Evolutionary conservation across 176 grass and related monocot genomes (phyloP).

Genomic region (Lolium perenne): DNA sequence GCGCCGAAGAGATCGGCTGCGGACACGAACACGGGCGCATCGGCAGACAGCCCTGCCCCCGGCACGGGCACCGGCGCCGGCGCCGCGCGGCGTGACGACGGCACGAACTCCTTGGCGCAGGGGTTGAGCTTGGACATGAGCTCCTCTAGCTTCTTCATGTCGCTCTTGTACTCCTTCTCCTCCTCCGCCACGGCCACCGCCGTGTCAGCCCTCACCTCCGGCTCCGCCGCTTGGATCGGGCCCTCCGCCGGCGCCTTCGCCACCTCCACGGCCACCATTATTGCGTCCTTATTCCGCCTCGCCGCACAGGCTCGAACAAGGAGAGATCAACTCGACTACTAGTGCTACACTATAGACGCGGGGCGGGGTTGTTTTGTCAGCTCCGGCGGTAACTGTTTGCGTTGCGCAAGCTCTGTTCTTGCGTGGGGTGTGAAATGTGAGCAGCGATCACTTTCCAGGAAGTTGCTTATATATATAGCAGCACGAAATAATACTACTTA

Average conservation of each 20-base stretch:
- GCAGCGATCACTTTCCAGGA: constrained; percentile 29
- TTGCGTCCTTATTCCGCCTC: neutral
- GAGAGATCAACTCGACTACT: constrained; percentile 26
- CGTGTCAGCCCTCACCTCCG: neutral
- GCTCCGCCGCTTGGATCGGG: constrained; percentile 36
- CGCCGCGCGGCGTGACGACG: constrained; percentile 53
- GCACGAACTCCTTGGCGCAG: constrained; percentile 90
- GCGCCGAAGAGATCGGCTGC: constrained; percentile 44
- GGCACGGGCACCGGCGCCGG: neutral
- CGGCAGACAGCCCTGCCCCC: constrained; percentile 63
- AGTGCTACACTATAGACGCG: neutral
- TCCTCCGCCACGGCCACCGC: constrained; percentile 39
- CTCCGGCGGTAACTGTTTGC: neutral
- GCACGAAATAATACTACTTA: neutral
- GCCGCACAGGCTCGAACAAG: neutral
- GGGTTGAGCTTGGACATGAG: constrained; percentile 96
- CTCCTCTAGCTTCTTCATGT: constrained; percentile 87
- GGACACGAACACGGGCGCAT: constrained; percentile 84
- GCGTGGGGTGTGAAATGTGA: neutral
- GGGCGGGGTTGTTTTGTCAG: neutral
- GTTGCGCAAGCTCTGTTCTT: constrained; percentile 1
- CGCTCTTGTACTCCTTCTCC: constrained; percentile 79
- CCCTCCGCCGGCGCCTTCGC: constrained; percentile 25
- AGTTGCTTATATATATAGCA: constrained; percentile 40
- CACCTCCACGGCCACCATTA: constrained; percentile 59